Evolutionary conservation across 805 yeast genomes (phyloP).

Genomic region (Wickerhamiella kurtzmanii): DNA sequence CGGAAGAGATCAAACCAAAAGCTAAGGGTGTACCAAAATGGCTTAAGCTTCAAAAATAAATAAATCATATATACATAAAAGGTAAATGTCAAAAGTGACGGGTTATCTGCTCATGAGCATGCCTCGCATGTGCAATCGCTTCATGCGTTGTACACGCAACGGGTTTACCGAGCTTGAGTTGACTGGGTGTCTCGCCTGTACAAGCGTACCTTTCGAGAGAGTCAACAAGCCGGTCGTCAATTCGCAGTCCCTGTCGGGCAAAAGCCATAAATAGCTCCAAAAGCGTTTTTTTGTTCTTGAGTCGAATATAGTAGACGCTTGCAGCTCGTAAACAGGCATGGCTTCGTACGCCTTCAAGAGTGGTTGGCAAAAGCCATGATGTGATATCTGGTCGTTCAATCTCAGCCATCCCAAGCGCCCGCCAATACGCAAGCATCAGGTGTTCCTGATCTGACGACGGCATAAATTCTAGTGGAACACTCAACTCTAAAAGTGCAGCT

Average conservation of each 20-base stretch:
- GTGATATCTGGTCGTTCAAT: constrained; percentile 1
- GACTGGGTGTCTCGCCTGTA: not conserved
- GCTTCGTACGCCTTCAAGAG: not conserved
- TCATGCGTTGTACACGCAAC: not conserved
- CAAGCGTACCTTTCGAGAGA: not conserved
- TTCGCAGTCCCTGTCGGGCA: not conserved
- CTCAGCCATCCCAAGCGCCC: not conserved
- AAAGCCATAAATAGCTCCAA: not conserved
- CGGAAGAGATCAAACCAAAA: constrained; percentile 1
- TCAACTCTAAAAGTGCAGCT: constrained; percentile 5
- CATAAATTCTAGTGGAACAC: constrained; percentile 8
- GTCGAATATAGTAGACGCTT: not conserved
- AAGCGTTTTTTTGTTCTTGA: not conserved
- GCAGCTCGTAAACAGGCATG: not conserved
- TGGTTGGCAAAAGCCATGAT: constrained; percentile 14
- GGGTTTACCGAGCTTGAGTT: not conserved
- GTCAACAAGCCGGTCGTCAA: not conserved
- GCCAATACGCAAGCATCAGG: constrained; percentile 11
- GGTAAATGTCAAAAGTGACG: too few species aligned
- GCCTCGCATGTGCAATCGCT: too few species aligned
- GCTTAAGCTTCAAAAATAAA: constrained; percentile 18
- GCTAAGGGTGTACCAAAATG: constrained; percentile 16
- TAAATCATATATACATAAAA: too few species aligned
- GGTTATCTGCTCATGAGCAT: too few species aligned
- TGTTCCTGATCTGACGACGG: constrained; percentile 3